These are phyloP conservation scores for Oehlia diaphana DNA, from an alignment of 192 early-diverging fungal species.

Conservation along the genomic window DNA sequence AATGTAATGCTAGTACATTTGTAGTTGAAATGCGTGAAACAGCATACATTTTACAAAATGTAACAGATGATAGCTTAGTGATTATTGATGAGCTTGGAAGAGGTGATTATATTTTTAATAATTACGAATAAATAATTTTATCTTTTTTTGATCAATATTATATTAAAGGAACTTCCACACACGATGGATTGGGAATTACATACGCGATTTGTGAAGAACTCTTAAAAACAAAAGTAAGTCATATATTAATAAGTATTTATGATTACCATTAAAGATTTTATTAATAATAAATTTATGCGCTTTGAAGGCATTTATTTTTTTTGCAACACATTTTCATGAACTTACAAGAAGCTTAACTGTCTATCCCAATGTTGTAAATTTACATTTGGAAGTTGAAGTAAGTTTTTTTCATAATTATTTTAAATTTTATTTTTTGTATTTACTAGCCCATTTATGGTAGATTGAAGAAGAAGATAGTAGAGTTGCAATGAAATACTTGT, in stretches of 20 bases:
- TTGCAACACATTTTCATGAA: slow-evolving; percentile 81
- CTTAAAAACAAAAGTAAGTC: slow-evolving; percentile 38
- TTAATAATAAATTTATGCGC: not conserved
- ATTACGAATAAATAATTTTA: not conserved
- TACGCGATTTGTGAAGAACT: slow-evolving; percentile 75
- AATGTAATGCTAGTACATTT: slow-evolving; percentile 72
- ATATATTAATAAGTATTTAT: not conserved
- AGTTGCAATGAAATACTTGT: slow-evolving; percentile 44
- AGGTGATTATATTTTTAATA: slow-evolving; percentile 31
- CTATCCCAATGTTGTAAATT: slow-evolving; percentile 60
- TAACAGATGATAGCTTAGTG: slow-evolving; percentile 67
- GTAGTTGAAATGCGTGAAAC: slow-evolving; percentile 88
- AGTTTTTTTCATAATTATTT: not conserved
- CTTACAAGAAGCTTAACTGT: slow-evolving; percentile 53
- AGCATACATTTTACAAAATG: slow-evolving; percentile 76
- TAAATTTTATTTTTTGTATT: not conserved
- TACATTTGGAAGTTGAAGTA: slow-evolving; percentile 56
- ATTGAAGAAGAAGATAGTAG: slow-evolving; percentile 15
- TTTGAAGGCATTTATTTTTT: slow-evolving; percentile 57
- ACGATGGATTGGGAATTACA: slow-evolving; percentile 72
- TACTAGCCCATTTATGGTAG: slow-evolving; percentile 6
- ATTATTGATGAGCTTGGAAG: slow-evolving; percentile 93
- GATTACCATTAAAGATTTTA: not conserved
- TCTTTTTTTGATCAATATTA: not conserved
- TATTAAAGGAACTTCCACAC: slow-evolving; percentile 57